phyloP scores from a whole-genome alignment of 2,329 filamentous ascomycete genomes.

The Endoconidiophora polonica region DNA sequence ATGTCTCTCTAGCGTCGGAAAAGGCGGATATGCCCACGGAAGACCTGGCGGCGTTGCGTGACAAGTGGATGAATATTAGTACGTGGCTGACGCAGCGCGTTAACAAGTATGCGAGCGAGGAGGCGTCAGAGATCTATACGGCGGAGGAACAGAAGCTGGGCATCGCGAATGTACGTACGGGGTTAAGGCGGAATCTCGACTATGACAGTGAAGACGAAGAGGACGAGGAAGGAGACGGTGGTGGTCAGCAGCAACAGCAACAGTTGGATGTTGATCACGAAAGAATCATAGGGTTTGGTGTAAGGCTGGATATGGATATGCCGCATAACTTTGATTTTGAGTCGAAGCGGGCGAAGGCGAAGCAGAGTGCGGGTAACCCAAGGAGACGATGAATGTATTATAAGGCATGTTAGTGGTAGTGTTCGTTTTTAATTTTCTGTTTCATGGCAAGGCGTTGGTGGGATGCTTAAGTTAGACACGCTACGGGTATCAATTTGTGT shows the following conservation, averaged over 20 bases:
- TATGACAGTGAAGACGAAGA: slow-evolving; percentile 39
- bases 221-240: slow-evolving; percentile 35
- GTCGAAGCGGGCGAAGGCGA: slow-evolving; percentile 14
- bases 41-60: slow-evolving; percentile 27
- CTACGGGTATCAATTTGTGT: too few relatives aligned
- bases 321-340: slow-evolving; percentile 29
- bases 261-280: slow-evolving; percentile 36
- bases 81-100: slow-evolving; percentile 27
- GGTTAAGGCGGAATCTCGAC: slow-evolving; percentile 39
- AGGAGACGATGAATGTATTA: not conserved
- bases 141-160: slow-evolving; percentile 51
- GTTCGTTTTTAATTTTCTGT: too few relatives aligned
- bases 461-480: too few relatives aligned
- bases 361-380: not conserved
- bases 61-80: slow-evolving; percentile 37
- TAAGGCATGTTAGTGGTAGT: not conserved
- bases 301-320: slow-evolving; percentile 28
- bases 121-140: slow-evolving; percentile 48
- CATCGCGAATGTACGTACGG: slow-evolving; percentile 54
- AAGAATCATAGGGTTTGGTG: slow-evolving; percentile 29
- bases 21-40: slow-evolving; percentile 22
- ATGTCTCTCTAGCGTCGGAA: slow-evolving; percentile 14
- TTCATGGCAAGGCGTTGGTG: too few relatives aligned
- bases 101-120: slow-evolving; percentile 25
- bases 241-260: slow-evolving; percentile 40